Conservation (phyloP, 371 early-diverging fungal genomes). For the Sanchytrium tribonematis region DNA sequence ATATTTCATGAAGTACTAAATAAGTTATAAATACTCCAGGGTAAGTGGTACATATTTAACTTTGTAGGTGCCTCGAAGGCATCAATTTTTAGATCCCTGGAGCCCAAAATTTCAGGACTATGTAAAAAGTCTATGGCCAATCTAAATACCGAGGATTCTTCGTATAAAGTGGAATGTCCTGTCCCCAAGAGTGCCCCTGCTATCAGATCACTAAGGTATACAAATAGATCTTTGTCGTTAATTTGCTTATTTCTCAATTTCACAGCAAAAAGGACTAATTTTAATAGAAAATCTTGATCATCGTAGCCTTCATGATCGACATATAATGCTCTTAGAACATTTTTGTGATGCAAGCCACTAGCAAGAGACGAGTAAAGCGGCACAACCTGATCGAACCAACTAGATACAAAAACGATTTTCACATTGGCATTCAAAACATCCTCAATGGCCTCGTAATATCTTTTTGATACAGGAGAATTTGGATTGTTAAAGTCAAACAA, state of each 20-base stretch:
- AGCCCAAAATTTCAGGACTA: not conserved
- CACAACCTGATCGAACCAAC: slow-evolving; percentile 71
- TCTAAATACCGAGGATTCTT: slow-evolving; percentile 18
- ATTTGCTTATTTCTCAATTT: slow-evolving; percentile 51
- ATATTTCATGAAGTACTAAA: slow-evolving; percentile 51
- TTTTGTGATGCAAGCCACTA: slow-evolving; percentile 51
- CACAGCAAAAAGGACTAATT: slow-evolving; percentile 46
- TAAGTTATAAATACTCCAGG: too few species aligned
- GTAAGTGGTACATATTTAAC: slow-evolving; percentile 54
- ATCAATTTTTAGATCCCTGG: not conserved
- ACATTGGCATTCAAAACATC: slow-evolving; percentile 32
- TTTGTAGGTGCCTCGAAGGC: slow-evolving; percentile 10
- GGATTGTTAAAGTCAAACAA: slow-evolving; percentile 45
- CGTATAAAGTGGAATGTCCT: slow-evolving; percentile 72
- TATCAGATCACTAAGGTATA: slow-evolving; percentile 48
- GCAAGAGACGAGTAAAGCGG: slow-evolving; percentile 67
- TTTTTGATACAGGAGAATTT: slow-evolving; percentile 23
- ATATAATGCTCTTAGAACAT: slow-evolving; percentile 54
- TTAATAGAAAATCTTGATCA: slow-evolving; percentile 41
- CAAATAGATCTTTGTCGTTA: slow-evolving; percentile 47
- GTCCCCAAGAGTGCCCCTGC: slow-evolving; percentile 57
- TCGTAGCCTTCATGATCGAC: slow-evolving; percentile 41
- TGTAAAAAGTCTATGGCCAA: not conserved
- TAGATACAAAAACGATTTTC: slow-evolving; percentile 34
- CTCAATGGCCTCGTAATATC: slow-evolving; percentile 35